Evolutionary conservation across 2,329 filamentous ascomycete species (phyloP).

Genomic region (Lachnellula subtilissima): DNA sequence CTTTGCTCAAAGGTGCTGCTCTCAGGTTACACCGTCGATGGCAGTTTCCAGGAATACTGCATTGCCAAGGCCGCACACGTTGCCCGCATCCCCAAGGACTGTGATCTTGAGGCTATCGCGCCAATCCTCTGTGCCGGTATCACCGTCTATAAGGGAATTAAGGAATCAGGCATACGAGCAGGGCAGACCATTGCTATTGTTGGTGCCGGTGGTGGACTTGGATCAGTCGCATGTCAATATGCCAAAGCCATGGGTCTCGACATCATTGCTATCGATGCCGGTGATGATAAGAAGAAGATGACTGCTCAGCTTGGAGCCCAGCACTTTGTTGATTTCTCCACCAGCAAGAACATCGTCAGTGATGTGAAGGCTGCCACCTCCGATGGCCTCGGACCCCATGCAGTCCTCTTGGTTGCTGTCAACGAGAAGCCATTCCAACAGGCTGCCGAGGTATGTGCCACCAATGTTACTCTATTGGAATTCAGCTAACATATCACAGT

Average conservation of each 20-base stretch:
- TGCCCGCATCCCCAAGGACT: slow-evolving; percentile 73
- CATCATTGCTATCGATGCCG: slow-evolving; percentile 76
- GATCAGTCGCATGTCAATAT: slow-evolving; percentile 77
- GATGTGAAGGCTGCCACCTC: slow-evolving; percentile 78
- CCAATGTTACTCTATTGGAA: too few species aligned
- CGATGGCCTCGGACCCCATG: slow-evolving; percentile 80
- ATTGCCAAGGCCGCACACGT: slow-evolving; percentile 83
- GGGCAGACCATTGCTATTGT: slow-evolving; percentile 80
- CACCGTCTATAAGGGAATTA: slow-evolving; percentile 88
- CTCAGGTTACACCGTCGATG: slow-evolving; percentile 90
- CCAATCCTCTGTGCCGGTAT: slow-evolving; percentile 81
- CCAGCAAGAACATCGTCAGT: slow-evolving; percentile 69
- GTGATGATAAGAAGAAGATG: slow-evolving; percentile 73
- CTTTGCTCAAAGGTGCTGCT: slow-evolving; percentile 71
- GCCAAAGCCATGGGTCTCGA: slow-evolving; percentile 84
- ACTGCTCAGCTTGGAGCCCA: slow-evolving; percentile 65
- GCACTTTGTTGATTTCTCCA: slow-evolving; percentile 75
- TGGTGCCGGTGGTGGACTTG: slow-evolving; percentile 79
- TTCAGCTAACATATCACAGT: slow-evolving; percentile 39
- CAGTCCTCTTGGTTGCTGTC: slow-evolving; percentile 80
- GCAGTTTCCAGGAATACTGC: slow-evolving; percentile 88
- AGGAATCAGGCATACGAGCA: slow-evolving; percentile 70
- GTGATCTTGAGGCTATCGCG: slow-evolving; percentile 69
- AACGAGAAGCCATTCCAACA: slow-evolving; percentile 94
- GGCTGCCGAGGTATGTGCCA: slow-evolving; percentile 53